Base-by-base conservation (phyloP, 495 filamentous ascomycete genomes). In the Penicillium fimorum region DNA sequence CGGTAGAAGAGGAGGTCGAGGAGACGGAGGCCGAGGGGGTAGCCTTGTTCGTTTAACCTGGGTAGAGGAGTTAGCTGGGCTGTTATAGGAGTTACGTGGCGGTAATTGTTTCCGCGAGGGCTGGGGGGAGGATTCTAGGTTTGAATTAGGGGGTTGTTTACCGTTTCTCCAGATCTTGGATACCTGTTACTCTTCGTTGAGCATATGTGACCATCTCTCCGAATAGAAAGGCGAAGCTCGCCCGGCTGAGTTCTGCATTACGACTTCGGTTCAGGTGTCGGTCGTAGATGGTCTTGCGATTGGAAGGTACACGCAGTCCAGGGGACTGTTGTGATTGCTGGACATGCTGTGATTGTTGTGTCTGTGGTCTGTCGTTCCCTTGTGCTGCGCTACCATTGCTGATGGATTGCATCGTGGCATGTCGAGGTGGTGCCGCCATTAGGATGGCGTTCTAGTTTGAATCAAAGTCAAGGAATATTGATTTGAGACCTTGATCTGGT, bases 271-370 rank as follows among this genome's bases (percentile, higher is more conserved):
- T 96, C 45, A 97, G 79, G 57, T 96, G 90, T 52, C 95, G 84
- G 80, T 97, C 91, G 74, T 97, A 99, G 74, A 99, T 97, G 47
- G 92, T 96, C 74, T 97, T 97, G 74, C 90, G 90, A 68, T 87
- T 94, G 25, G 89, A 88, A n/a, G 94, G 92, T 63, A 96, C 90
- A 57, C 92, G 88, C 47, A 98, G 88, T n/a, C 88, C 90, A 9
- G 84, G 70, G 43, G 77, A 69, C 29, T 47, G 43, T 24, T 69
- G 61, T 57, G 75, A 68, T 60, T 70, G 51, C 73, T 77, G 61
- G 37, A 62, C 46, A 38, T 69, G 66, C 22, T 71, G 50, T 42
- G 53, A 22, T 47, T 66, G 66, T 32, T 69, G 22, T 42, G 37
- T 27, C 24, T 49, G 47, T 33, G 38, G 38, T 52, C 24, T 71